Evolutionary conservation across 306 rosid species (phyloP).

Genomic region (Betula pendula): DNA sequence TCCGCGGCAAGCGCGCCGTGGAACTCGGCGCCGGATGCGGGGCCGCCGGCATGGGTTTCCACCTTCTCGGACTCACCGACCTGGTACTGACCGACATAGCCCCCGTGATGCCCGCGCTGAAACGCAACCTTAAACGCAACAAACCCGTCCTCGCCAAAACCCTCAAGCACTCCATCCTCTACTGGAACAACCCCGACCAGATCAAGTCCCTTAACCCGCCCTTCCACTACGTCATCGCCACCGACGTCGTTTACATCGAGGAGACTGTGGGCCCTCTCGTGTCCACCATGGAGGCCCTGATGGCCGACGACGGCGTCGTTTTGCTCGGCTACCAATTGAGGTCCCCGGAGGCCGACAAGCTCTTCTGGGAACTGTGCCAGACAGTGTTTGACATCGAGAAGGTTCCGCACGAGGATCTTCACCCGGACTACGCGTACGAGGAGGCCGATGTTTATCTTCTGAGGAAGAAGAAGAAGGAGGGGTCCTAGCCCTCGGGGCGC

Average conservation of each 20-base stretch:
- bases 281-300: constrained; percentile 60
- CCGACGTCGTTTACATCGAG: constrained; percentile 85
- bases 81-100: constrained; percentile 75
- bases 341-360: constrained; percentile 67
- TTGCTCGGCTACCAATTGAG: constrained; percentile 81
- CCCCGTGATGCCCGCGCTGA: constrained; percentile 89
- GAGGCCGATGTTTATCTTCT: constrained; percentile 67
- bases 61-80: constrained; percentile 75
- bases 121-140: constrained; percentile 72
- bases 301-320: constrained; percentile 61
- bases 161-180: constrained; percentile 66
- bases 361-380: constrained; percentile 69
- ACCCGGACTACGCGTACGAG: constrained; percentile 75
- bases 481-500: neutral
- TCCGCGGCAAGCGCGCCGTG: constrained; percentile 70
- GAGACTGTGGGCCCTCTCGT: constrained; percentile 62
- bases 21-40: constrained; percentile 93
- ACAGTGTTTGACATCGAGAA: constrained; percentile 45
- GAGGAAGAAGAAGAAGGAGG: constrained; percentile 52
- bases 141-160: constrained; percentile 61
- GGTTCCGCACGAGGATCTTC: constrained; percentile 69
- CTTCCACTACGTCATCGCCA: constrained; percentile 60
- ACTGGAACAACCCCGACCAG: constrained; percentile 74
- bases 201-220: constrained; percentile 60
- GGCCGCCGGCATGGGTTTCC: constrained; percentile 84